Base-by-base conservation (phyloP, 805 yeast species). In the Yarrowia sp. region DNA sequence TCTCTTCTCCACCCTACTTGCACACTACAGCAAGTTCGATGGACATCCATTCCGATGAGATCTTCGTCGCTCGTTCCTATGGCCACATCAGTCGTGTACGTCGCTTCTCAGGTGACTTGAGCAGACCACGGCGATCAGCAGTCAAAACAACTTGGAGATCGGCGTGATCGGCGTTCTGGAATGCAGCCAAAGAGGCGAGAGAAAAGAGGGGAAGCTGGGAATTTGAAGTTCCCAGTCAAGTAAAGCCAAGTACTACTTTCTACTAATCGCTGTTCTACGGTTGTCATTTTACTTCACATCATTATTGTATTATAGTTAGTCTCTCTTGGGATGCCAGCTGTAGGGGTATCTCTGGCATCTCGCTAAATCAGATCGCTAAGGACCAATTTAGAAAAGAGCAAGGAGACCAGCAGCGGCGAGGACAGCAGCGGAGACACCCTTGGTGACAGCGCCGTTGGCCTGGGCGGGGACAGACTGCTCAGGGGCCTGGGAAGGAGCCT, bases 351-450 rank as follows among this genome's bases (percentile, higher is more conserved):
- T 35, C 63, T 56, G 48, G 40, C 63, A 41, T 41, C 63, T 19
- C 5, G 14, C 8, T 16, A 41, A 40, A 55, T 41, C 36, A 41
- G 61, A 22, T 16, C 26, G 32, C 4, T 1, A 19, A 16, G 19
- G 40, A 55, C 61, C 11, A 40, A 55, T 56, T 56, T 56, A 56
- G 63, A 56, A 41, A 42, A 56, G 63, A 56, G 63, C 63, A 41
- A 56, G 63, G 48, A 41, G 48, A 56, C 63, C 63, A 41, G 63
- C 63, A 26, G 63, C 63, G 63, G 63, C 63, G 22, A 56, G 63
- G 63, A 56, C 43, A 56, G 48, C 48, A 26, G 63, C 63, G 40
- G 63, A 56, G 48, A 56, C 48, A 42, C 63, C 63, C 26, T 56
- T 56, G 63, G 63, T 15, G 63, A n/a, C 38, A 26, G 63, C 63